Evolutionary conservation across 176 grass and related monocot species (phyloP), one percentile per base, ranked within the genome.

Genomic region (Paspalum notatum): DNA sequence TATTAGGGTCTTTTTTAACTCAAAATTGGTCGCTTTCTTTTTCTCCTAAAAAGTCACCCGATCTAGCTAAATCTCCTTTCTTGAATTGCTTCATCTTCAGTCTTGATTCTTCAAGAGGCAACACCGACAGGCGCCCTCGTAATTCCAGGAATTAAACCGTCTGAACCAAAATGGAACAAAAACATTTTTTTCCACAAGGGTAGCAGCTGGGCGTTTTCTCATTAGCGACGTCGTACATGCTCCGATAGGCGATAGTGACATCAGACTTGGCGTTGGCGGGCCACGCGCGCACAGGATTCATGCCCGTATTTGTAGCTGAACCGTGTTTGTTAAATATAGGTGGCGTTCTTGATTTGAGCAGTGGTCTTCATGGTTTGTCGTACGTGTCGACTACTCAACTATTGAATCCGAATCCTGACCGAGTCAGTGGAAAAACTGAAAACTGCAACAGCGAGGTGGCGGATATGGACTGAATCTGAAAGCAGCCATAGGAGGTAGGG

Each of bases 381-480:
- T 46, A 1, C 18, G 25, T 59, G 13, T 2, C 0, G 24, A 27
- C 58, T 20, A 62, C 43, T n/a, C n/a, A n/a, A n/a, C n/a, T n/a
- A n/a, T n/a, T 58, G 46, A 25, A 65, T 74, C 32, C 72, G 17
- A 46, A 59, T 60, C 42, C 52, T 76, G 62, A 83, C 81, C 71
- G 21, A 76, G 82, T 58, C 22, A 8, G 7, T 15, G 3, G 49
- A 62, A 40, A 74, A 60, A 42, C 9, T 18, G 50, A 40, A 74
- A 60, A 42, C 9, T 18, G 50, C 7, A 56, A 24, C 46, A 39
- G 3, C 46, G 40, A 37, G 59, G 47, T 44, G 8, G 55, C 16
- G 32, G 51, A 24, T 57, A 38, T 68, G 42, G 50, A 17, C 55
- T 59, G 39, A 24, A 24, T 43, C 48, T 21, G 48, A 83, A 32